phyloP scores from a whole-genome alignment of 148 eudicot species.

The Chenopodium quinoa region DNA sequence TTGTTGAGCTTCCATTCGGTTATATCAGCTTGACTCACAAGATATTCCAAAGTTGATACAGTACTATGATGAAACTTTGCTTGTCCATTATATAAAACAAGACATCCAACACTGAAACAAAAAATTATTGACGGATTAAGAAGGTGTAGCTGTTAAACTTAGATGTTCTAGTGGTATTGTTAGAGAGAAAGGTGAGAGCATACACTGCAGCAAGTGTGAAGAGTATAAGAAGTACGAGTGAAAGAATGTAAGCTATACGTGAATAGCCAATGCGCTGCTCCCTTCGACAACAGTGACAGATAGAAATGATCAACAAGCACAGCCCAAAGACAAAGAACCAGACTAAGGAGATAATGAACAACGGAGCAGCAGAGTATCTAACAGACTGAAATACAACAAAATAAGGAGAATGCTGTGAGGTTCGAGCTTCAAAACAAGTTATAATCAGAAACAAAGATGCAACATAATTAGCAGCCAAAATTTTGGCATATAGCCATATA shows the following conservation, averaged over 20 bases:
- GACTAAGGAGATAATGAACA: constrained; percentile 47
- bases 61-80: constrained; percentile 64
- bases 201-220: constrained; percentile 86
- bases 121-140: constrained; percentile 13
- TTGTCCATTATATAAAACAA: constrained; percentile 77
- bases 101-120: constrained; percentile 70
- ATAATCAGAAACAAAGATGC: neutral
- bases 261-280: constrained; percentile 73
- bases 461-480: neutral
- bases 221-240: constrained; percentile 66
- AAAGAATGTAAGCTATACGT: constrained; percentile 55
- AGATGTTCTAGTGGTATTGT: neutral
- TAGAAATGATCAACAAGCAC: constrained; percentile 47
- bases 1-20: constrained; percentile 65
- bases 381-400: constrained; percentile 63
- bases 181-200: constrained; percentile 20
- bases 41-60: constrained; percentile 54
- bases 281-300: constrained; percentile 62
- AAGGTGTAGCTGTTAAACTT: neutral
- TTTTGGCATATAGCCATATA: no score
- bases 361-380: constrained; percentile 66
- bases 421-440: neutral
- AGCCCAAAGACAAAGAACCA: constrained; percentile 77
- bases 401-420: neutral
- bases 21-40: constrained; percentile 59